Evolutionary conservation across 2,329 filamentous ascomycete genomes (phyloP).

Genomic region (Talaromyces rugulosus): DNA sequence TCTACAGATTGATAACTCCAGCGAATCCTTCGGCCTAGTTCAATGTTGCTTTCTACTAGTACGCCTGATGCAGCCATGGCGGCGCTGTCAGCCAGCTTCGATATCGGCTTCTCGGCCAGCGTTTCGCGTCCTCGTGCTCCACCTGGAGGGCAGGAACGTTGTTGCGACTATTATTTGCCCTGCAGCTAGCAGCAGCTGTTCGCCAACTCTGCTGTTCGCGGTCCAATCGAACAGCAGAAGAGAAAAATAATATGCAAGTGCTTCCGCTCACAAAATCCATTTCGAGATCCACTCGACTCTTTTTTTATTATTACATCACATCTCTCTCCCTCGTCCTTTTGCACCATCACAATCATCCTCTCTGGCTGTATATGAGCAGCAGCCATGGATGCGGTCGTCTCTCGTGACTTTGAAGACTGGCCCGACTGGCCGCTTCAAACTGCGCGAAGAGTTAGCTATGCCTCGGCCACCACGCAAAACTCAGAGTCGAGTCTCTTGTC

Average conservation of each 20-base stretch:
- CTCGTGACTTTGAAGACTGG: constrained; percentile 18
- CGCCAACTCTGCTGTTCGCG: too few species aligned
- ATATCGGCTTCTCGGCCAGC: not conserved
- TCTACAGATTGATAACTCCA: not conserved
- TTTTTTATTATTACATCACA: not conserved
- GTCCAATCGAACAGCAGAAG: not conserved
- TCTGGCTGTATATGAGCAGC: not conserved
- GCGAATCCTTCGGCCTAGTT: too few species aligned
- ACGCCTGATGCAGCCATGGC: not conserved
- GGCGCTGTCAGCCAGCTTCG: not conserved
- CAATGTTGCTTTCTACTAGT: too few species aligned
- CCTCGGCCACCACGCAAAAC: constrained; percentile 21
- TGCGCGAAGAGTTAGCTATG: constrained; percentile 24
- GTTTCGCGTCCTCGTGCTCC: not conserved
- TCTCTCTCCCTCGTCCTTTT: not conserved
- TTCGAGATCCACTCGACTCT: not conserved
- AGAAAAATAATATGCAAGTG: not conserved
- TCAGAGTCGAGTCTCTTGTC: constrained; percentile 28
- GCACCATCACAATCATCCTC: not conserved
- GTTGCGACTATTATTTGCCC: too few species aligned
- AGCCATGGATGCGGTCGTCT: constrained; percentile 21
- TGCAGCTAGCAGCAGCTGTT: not conserved
- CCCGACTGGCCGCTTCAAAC: constrained; percentile 27
- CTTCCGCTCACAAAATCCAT: not conserved
- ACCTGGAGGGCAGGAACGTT: not conserved